Base-by-base conservation (phyloP, 306 rosid genomes). In the Corylus heterophylla region DNA sequence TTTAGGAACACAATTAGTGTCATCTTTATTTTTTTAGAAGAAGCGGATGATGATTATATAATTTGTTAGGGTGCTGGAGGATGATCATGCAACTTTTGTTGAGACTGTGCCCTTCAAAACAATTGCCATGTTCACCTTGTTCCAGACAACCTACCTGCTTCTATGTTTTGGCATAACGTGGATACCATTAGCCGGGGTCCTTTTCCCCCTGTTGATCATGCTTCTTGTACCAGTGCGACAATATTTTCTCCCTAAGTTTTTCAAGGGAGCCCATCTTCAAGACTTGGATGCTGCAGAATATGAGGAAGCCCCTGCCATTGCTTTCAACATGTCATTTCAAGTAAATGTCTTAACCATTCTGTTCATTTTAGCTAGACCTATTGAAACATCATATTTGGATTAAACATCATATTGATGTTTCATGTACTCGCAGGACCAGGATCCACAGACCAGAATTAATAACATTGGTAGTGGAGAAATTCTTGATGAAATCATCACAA, bases 131-230 rank as follows among this genome's bases (percentile, higher is more conserved):
- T 94, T 94, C 88, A 94, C 98, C 77, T 8, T 92, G 80, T 94
- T 94, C 87, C 98, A 94, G 86, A 88, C 94, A 68, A 80, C 75
- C n/a, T 94, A 94, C 89, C 85, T 94, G 91, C 92, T 94, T 74
- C 66, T 92, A 17, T 94, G 98, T 84, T 94, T 94, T 47, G 97
- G 98, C 80, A 4, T 94, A 85, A 94, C 98, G 37, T 94, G 97
- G 98, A 92, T 94, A 80, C 98, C 98, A 52, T 82, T 94, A 64
- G 98, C 98, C 2, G 98, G 98, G 71, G 94, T 92, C 80, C 97
- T 92, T 68, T 94, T 94, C 87, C 98, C 98, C 0, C 75, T 90
- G 89, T 81, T 94, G 82, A 94, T 94, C 91, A 94, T 94, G 98
- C 97, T 94, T 82, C 97, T 94, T n/a, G 97, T 94, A 76, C 98